Base-by-base conservation (phyloP, 2,329 filamentous ascomycete genomes). In the Shiraia bambusicola region DNA sequence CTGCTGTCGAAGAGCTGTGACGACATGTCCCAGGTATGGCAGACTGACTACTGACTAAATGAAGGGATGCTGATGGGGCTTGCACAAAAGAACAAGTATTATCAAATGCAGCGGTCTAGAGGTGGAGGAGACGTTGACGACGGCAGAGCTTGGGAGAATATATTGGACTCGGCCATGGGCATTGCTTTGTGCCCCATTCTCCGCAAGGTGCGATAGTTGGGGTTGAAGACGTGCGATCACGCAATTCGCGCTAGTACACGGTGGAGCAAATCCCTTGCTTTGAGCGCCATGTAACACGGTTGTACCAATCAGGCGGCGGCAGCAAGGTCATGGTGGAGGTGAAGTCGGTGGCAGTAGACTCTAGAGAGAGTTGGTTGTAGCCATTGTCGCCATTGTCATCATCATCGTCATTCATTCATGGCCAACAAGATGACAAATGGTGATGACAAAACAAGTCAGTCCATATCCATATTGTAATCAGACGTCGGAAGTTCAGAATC, bases 221-320 rank as follows among this genome's bases (percentile, higher is more conserved):
- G 48, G 49, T 45, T 46, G 54, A 60, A 60, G 57, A 58, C 57
- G 57, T 60, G 57, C 59, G 54, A 62, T 60, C 59, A 62, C 59
- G 59, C 59, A 59, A 62, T 61, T 61, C 50, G 44, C 57, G 56
- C 56, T 59, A 61, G 50, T 45, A 56, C 48, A 28, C 49, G 49
- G 42, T 34, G 40, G 45, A 58, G 47, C 52, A 58, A 55, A 56
- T 42, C 31, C 50, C 50, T 58, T 54, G 31, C 29, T 49, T 13
- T 37, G 28, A 46, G 33, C 41, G 48, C 50, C 53, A 54, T 46
- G 52, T 56, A 58, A 53, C 47, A 34, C 42, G 31, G 37, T 29
- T 26, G 38, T 37, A 34, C 57, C 57, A 60, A 59, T 60, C 39
- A 47, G 6, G 2, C 34, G 39, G 47, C 41, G 45, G 37, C 48